Evolutionary conservation across 2,329 filamentous ascomycete species (phyloP).

Genomic region (Cylindrodendrum hubeiense): DNA sequence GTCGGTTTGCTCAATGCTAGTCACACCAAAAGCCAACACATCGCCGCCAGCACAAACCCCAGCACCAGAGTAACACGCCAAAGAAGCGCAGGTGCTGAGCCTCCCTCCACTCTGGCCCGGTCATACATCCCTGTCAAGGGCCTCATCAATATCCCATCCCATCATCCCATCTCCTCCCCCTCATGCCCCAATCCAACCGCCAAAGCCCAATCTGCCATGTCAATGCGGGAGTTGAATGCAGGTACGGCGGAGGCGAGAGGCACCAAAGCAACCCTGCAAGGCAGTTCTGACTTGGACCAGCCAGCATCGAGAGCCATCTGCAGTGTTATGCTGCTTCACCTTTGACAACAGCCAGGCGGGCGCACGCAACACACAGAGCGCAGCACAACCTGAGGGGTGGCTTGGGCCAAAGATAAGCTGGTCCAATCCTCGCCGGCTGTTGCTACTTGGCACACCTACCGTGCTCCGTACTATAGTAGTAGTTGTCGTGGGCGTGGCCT

Average conservation of each 20-base stretch:
- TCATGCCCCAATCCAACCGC: constrained; percentile 6
- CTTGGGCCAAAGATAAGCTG: background rate
- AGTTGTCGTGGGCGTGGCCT: constrained; percentile 1
- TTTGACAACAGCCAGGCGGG: constrained; percentile 1
- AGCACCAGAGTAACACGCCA: constrained; percentile 6
- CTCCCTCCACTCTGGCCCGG: background rate
- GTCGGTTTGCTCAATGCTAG: constrained; percentile 8
- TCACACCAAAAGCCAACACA: constrained; percentile 20
- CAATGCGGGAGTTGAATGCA: constrained; percentile 23
- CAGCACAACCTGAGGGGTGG: constrained; percentile 16
- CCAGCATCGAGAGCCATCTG: background rate
- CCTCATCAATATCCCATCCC: background rate
- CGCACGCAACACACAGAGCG: background rate
- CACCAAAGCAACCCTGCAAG: background rate
- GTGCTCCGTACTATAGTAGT: background rate
- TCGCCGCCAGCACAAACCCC: constrained; percentile 5
- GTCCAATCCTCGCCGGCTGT: constrained; percentile 1
- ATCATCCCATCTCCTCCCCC: constrained; percentile 19
- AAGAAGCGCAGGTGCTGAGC: background rate
- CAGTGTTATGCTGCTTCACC: background rate
- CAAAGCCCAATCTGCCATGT: constrained; percentile 20
- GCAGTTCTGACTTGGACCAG: background rate
- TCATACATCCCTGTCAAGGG: background rate
- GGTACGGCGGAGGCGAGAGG: constrained; percentile 3
- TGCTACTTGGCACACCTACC: background rate